A percentile compares a stretch with the other conserved stretches of the same genome.
phyloP scores from a whole-genome alignment of 2,329 filamentous ascomycete species.

The Cladophialophora bantiana region DNA sequence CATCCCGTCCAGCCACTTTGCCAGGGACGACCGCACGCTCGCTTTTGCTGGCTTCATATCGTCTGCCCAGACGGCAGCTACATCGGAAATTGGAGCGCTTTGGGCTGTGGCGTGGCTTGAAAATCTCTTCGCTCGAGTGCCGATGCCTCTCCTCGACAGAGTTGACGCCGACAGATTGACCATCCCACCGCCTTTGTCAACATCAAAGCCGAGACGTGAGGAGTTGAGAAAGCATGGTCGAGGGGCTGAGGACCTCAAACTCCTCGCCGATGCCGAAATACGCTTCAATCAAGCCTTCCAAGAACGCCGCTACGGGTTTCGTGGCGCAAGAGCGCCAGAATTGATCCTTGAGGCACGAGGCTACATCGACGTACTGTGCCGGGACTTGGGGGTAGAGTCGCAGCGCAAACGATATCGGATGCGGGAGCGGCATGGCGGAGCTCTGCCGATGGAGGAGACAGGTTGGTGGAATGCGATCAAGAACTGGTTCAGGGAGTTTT shows the following conservation, averaged over 20 bases:
- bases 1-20: slow-evolving; percentile 13
- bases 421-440: slow-evolving; percentile 2
- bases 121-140: background rate
- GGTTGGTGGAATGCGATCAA: slow-evolving; percentile 11
- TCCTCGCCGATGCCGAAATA: slow-evolving; percentile 14
- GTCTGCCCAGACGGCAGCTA: slow-evolving; percentile 18
- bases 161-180: background rate
- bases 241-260: background rate
- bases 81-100: slow-evolving; percentile 16
- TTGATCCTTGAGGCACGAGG: slow-evolving; percentile 19
- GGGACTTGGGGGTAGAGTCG: slow-evolving; percentile 19
- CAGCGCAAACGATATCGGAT: slow-evolving; percentile 14
- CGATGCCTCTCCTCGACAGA: slow-evolving; percentile 11
- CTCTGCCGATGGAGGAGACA: background rate
- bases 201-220: background rate
- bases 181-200: slow-evolving; percentile 1
- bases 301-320: slow-evolving; percentile 18
- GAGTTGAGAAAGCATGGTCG: background rate
- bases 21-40: slow-evolving; percentile 16
- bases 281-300: slow-evolving; percentile 18
- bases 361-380: slow-evolving; percentile 23
- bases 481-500: slow-evolving; percentile 17
- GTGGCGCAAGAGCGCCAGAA: slow-evolving; percentile 12
- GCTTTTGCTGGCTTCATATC: slow-evolving; percentile 22
- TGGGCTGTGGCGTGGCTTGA: slow-evolving; percentile 27